Percentiles rank a stretch among this genome's conserved stretches.
Conservation (phyloP, 257 asterid species). For the Petrea volubilis region DNA sequence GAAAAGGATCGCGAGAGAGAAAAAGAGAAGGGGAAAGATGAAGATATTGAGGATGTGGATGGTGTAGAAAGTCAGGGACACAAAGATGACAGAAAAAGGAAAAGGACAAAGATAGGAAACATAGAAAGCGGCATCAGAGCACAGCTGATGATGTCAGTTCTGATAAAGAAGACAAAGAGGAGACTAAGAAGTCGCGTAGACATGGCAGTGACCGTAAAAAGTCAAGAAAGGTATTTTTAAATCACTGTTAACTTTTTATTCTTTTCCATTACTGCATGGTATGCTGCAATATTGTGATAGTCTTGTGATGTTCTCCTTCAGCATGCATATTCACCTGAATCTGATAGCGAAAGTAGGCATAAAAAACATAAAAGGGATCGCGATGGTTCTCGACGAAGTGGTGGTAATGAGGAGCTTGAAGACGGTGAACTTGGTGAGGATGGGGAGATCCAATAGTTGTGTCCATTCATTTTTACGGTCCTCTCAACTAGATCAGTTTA, state of each 20-base stretch:
- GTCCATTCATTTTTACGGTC: slow-evolving; percentile 6
- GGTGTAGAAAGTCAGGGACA: slow-evolving; percentile 49
- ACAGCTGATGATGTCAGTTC: slow-evolving; percentile 74
- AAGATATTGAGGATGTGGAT: slow-evolving; percentile 62
- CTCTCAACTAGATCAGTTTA: not conserved
- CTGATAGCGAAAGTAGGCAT: slow-evolving; percentile 82
- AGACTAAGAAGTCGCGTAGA: slow-evolving; percentile 68
- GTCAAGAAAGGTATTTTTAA: slow-evolving; percentile 74
- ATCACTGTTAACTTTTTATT: not conserved
- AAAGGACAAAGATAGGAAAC: slow-evolving; percentile 83
- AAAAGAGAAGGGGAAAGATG: slow-evolving; percentile 74
- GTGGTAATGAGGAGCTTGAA: slow-evolving; percentile 88
- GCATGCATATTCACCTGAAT: slow-evolving; percentile 91
- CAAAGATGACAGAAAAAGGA: slow-evolving; percentile 79
- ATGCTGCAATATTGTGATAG: not conserved
- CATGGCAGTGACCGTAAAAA: slow-evolving; percentile 93
- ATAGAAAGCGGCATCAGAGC: slow-evolving; percentile 84
- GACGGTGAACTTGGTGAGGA: slow-evolving; percentile 99
- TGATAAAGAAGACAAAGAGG: slow-evolving; percentile 89
- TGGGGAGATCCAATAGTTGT: slow-evolving; percentile 79
- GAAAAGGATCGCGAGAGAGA: slow-evolving; percentile 73
- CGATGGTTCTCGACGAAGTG: slow-evolving; percentile 64
- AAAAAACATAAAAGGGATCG: slow-evolving; percentile 72
- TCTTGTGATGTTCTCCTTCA: slow-evolving; percentile 31
- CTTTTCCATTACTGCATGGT: not conserved